Conservation (phyloP, 768 basidiomycete species). For the Psilocybe azurescens region DNA sequence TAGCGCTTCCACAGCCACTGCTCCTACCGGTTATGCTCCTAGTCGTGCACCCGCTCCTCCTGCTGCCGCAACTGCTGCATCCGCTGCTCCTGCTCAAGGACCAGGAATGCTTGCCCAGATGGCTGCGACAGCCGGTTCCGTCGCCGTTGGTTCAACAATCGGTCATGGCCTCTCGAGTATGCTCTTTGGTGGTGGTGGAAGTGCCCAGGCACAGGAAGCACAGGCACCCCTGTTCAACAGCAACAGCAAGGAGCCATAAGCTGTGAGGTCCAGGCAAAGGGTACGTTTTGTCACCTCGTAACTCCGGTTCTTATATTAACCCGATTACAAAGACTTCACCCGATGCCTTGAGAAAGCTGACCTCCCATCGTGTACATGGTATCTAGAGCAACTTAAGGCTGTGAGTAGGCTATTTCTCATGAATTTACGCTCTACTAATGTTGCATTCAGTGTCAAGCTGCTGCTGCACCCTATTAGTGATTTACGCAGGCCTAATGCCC, state of each 20-base stretch:
- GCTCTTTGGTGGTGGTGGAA: conserved; percentile 79
- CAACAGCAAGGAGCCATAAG: conserved; percentile 50
- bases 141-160: conserved; percentile 86
- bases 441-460: conserved; percentile 69
- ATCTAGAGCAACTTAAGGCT: conserved; percentile 87
- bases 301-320: conserved; percentile 11
- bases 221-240: conserved; percentile 56
- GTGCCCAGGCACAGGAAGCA: conserved; percentile 31
- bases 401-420: conserved; percentile 48
- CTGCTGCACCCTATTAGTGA: conserved; percentile 52
- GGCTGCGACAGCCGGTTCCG: conserved; percentile 91
- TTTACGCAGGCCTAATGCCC: neutral
- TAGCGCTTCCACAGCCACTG: conserved; percentile 55
- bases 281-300: conserved; percentile 36
- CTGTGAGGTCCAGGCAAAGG: conserved; percentile 86
- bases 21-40: conserved; percentile 50
- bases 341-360: conserved; percentile 85
- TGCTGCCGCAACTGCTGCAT: conserved; percentile 42
- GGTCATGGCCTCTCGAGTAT: conserved; percentile 91
- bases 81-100: conserved; percentile 49
- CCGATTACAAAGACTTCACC: conserved; percentile 66
- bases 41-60: conserved; percentile 52
- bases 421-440: conserved; percentile 12
- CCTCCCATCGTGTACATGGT: conserved; percentile 81
- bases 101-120: conserved; percentile 85